phyloP scores from a whole-genome alignment of 441 rosid genomes.

The Adansonia grandidieri region DNA sequence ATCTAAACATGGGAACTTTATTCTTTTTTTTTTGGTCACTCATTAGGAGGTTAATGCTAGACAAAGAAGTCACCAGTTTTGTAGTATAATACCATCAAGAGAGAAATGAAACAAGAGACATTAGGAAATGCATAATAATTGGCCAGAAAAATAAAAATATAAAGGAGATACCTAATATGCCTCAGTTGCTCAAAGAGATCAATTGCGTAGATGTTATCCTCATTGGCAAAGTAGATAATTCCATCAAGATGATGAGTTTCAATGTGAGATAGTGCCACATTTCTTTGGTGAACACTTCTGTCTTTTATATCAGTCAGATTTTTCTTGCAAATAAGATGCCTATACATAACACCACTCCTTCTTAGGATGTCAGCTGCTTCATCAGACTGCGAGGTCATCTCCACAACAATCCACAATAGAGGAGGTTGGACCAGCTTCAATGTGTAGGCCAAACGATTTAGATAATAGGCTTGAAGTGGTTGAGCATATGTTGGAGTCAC shows the following conservation, averaged over 20 bases:
- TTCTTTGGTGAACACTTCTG: conserved; percentile 55
- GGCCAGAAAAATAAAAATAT: background rate
- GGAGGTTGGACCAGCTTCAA: conserved; percentile 56
- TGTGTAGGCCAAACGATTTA: conserved; percentile 54
- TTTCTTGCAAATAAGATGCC: conserved; percentile 63
- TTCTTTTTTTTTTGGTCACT: background rate
- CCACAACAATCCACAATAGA: conserved; percentile 72
- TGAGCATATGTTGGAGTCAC: conserved; percentile 54
- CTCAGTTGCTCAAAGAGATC: conserved; percentile 67
- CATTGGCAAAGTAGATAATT: conserved; percentile 61
- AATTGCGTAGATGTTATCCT: conserved; percentile 40
- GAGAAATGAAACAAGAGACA: background rate
- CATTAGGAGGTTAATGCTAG: background rate
- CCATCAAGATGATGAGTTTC: conserved; percentile 66
- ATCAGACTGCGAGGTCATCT: conserved; percentile 56
- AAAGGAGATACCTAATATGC: conserved; percentile 50
- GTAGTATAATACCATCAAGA: background rate
- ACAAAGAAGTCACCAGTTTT: background rate
- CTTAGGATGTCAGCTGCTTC: conserved; percentile 60
- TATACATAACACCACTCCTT: conserved; percentile 57
- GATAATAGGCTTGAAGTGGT: conserved; percentile 49
- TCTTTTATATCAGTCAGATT: conserved; percentile 56
- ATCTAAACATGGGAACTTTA: background rate
- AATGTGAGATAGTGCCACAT: conserved; percentile 64
- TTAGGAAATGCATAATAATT: background rate